Evolutionary conservation across 352 stramenopile species (phyloP).

Genomic region (Detonula confervacea): DNA sequence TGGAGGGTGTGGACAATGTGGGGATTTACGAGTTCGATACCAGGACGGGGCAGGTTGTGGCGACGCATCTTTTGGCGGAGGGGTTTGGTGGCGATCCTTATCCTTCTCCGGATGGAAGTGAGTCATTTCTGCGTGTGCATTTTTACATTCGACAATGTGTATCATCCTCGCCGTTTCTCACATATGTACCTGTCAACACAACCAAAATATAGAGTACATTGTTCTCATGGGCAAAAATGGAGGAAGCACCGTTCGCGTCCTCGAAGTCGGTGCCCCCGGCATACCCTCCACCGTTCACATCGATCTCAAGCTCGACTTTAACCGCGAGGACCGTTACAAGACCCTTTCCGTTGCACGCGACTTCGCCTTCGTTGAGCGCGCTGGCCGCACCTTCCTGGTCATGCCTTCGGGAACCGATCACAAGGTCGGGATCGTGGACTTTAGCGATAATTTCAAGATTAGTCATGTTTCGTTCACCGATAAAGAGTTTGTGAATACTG

Average conservation of each 20-base stretch:
- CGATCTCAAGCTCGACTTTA: slow-evolving; percentile 38
- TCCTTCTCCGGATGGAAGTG: slow-evolving; percentile 47
- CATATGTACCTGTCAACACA: slow-evolving; percentile 17
- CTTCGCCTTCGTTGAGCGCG: slow-evolving; percentile 46
- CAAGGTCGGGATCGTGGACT: slow-evolving; percentile 42
- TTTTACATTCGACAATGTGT: not conserved
- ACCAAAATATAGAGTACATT: too few relatives aligned
- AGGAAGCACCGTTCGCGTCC: slow-evolving; percentile 40
- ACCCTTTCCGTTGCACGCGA: slow-evolving; percentile 12
- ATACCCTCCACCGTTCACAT: slow-evolving; percentile 2
- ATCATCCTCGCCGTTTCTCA: not conserved
- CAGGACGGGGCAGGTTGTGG: slow-evolving; percentile 27
- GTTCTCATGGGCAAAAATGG: slow-evolving; percentile 46
- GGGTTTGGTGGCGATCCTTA: slow-evolving; percentile 34
- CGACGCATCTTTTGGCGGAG: slow-evolving; percentile 33
- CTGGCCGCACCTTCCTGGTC: slow-evolving; percentile 11
- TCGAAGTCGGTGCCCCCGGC: slow-evolving; percentile 27
- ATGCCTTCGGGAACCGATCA: slow-evolving; percentile 43
- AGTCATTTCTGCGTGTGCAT: not conserved
- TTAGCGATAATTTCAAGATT: slow-evolving; percentile 13
- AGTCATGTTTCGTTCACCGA: slow-evolving; percentile 20
- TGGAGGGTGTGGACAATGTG: slow-evolving; percentile 32
- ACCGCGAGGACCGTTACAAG: slow-evolving; percentile 11
- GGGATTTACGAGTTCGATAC: slow-evolving; percentile 57
- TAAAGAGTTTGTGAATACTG: slow-evolving; percentile 8